These are phyloP conservation scores for Zoysia matrella DNA, from an alignment of 202 grass and related monocot species.

Conservation along the genomic window DNA sequence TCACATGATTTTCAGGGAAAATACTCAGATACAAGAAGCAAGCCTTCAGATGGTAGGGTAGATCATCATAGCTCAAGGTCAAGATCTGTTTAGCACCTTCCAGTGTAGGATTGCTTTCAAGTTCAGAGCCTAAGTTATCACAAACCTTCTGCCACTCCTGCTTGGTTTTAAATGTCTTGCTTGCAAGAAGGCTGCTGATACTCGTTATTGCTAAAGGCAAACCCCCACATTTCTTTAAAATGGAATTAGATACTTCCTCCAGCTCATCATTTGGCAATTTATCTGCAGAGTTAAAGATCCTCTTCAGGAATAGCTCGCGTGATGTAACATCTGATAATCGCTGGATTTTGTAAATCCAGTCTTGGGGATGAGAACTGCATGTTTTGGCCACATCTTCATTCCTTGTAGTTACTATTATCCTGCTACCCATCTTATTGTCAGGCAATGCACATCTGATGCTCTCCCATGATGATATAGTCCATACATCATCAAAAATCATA, in stretches of 20 bases:
- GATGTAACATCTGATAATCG: slow-evolving; percentile 34
- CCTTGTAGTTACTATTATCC: slow-evolving; percentile 51
- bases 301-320: slow-evolving; percentile 41
- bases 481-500: slow-evolving; percentile 58
- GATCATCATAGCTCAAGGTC: slow-evolving; percentile 54
- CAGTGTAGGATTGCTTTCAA: slow-evolving; percentile 43
- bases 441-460: slow-evolving; percentile 55
- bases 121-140: slow-evolving; percentile 42
- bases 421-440: slow-evolving; percentile 51
- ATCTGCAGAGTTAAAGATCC: slow-evolving; percentile 36
- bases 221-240: slow-evolving; percentile 52
- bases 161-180: slow-evolving; percentile 42
- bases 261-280: slow-evolving; percentile 32
- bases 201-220: slow-evolving; percentile 57
- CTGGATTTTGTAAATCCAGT: slow-evolving; percentile 48
- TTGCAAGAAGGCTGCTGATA: slow-evolving; percentile 46
- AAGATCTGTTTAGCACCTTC: slow-evolving; percentile 39
- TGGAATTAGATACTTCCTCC: slow-evolving; percentile 36
- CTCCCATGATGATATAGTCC: slow-evolving; percentile 50
- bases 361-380: slow-evolving; percentile 33
- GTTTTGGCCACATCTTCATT: slow-evolving; percentile 37
- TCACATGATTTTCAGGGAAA: slow-evolving; percentile 43
- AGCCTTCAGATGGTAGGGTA: slow-evolving; percentile 50
- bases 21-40: slow-evolving; percentile 66
- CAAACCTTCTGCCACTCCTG: slow-evolving; percentile 49